Evolutionary conservation across 2,329 filamentous ascomycete species (phyloP).

Genomic region (Penicillium brasilianum): DNA sequence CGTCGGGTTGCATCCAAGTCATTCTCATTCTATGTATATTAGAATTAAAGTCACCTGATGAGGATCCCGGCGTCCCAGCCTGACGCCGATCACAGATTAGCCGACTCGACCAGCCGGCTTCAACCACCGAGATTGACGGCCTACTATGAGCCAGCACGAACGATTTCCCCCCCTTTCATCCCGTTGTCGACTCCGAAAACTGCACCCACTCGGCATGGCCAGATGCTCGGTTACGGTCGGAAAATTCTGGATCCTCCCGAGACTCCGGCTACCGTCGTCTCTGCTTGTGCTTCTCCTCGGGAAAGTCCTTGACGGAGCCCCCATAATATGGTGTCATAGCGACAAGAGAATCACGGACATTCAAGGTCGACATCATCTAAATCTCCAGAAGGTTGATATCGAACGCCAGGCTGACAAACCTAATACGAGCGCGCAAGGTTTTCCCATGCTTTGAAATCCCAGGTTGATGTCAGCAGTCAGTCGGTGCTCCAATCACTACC

Average conservation of each 20-base stretch:
- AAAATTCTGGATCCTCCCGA: conserved; percentile 31
- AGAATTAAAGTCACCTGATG: conserved; percentile 1
- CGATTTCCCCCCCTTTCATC: conserved; percentile 3
- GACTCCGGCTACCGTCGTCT: conserved; percentile 15
- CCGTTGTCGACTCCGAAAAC: conserved; percentile 8
- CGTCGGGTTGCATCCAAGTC: not conserved
- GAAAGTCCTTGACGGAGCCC: conserved; percentile 12
- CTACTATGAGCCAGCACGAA: not conserved
- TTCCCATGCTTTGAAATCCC: conserved; percentile 21
- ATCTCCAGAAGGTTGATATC: conserved; percentile 2
- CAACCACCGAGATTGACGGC: conserved; percentile 4
- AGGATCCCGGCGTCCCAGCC: not conserved
- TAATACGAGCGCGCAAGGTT: not conserved
- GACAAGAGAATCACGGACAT: not conserved
- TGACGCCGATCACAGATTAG: not conserved
- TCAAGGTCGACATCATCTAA: not conserved
- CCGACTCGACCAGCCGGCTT: not conserved
- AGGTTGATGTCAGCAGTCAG: conserved; percentile 11
- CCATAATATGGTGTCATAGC: conserved; percentile 3
- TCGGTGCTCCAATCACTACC: conserved; percentile 1
- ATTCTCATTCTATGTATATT: not conserved
- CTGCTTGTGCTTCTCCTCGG: conserved; percentile 20
- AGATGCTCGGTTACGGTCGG: conserved; percentile 29
- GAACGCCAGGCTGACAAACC: conserved; percentile 4
- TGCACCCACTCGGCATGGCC: conserved; percentile 15